phyloP scores from a whole-genome alignment of 768 basidiomycete genomes.

The Ephemerocybe angulata region DNA sequence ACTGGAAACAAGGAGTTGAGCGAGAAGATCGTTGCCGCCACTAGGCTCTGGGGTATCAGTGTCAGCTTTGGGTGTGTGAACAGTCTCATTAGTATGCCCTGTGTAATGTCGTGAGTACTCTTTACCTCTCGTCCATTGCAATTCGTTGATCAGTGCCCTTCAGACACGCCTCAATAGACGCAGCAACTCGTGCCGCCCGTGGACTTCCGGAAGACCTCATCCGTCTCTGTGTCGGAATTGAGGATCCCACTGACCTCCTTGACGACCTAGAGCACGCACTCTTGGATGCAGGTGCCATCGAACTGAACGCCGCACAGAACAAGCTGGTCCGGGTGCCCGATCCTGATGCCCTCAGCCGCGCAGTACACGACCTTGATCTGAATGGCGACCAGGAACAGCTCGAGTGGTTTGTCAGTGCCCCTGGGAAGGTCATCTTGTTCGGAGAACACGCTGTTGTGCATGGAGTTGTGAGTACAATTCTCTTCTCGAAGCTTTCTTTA shows the following conservation, averaged over 20 bases:
- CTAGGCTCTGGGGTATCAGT: conserved; percentile 94
- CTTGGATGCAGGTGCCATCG: conserved; percentile 86
- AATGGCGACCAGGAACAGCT: conserved; percentile 33
- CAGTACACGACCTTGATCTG: conserved; percentile 65
- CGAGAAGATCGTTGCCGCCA: conserved; percentile 88
- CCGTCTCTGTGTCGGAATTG: conserved; percentile 96
- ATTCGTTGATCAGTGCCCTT: conserved; percentile 11
- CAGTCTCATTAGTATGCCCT: conserved; percentile 98
- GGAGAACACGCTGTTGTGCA: conserved; percentile 99
- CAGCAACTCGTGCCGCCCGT: conserved; percentile 90
- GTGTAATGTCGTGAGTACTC: conserved; percentile 92
- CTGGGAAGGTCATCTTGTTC: conserved; percentile 96
- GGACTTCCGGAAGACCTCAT: conserved; percentile 99
- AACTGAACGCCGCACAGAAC: conserved; percentile 50
- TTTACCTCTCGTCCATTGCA: conserved; percentile 7
- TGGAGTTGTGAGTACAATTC: conserved; percentile 70
- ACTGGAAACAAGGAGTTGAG: conserved; percentile 89
- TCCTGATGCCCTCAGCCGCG: conserved; percentile 45
- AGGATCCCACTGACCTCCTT: conserved; percentile 88
- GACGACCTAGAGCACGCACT: conserved; percentile 95
- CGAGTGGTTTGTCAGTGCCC: conserved; percentile 90
- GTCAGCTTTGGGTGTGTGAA: conserved; percentile 99
- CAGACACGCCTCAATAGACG: conserved; percentile 96
- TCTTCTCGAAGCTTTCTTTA: conserved; percentile 12
- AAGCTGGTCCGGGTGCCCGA: conserved; percentile 41